These are phyloP conservation scores for Raffaelea albimanens DNA, from an alignment of 2,329 filamentous ascomycete genomes.

Conservation along the genomic window DNA sequence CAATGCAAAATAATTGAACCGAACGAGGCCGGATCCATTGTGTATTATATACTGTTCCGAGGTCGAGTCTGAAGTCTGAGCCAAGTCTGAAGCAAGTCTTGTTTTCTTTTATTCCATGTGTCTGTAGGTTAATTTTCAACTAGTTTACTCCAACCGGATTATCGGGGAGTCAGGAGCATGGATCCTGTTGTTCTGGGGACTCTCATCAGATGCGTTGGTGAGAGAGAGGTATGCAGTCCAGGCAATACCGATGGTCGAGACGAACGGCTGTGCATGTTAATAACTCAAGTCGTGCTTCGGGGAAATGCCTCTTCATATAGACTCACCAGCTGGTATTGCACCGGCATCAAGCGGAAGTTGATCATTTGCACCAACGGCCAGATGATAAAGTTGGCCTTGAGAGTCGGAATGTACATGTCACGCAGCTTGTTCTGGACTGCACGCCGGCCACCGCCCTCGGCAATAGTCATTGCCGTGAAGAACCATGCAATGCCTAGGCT, in stretches of 20 bases:
- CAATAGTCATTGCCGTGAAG: constrained; percentile 93
- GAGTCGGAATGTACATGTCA: constrained; percentile 85
- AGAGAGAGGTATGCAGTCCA: constrained; percentile 97
- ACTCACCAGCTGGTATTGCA: constrained; percentile 92
- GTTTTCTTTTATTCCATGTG: too few relatives aligned
- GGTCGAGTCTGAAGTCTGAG: too few relatives aligned
- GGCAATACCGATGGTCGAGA: constrained; percentile 89
- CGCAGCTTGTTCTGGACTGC: constrained; percentile 77
- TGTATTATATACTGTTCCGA: too few relatives aligned
- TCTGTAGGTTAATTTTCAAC: neutral
- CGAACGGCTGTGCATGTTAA: constrained; percentile 63
- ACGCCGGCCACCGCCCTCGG: constrained; percentile 78
- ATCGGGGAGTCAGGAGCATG: constrained; percentile 21
- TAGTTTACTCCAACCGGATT: constrained; percentile 22
- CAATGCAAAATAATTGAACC: too few relatives aligned
- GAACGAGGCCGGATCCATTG: too few relatives aligned
- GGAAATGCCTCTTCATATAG: too few relatives aligned
- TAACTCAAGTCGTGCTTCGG: too few relatives aligned
- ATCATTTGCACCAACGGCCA: constrained; percentile 95
- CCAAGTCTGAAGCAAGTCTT: too few relatives aligned
- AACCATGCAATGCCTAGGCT: constrained; percentile 64
- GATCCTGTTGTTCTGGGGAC: constrained; percentile 21
- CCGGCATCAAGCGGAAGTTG: constrained; percentile 91
- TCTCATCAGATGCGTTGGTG: constrained; percentile 75
- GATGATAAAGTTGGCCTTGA: constrained; percentile 91